Percentiles rank a stretch among this genome's conserved stretches.
Evolutionary conservation across 805 yeast genomes (phyloP).

Genomic region (Hanseniaspora mollemarum): DNA sequence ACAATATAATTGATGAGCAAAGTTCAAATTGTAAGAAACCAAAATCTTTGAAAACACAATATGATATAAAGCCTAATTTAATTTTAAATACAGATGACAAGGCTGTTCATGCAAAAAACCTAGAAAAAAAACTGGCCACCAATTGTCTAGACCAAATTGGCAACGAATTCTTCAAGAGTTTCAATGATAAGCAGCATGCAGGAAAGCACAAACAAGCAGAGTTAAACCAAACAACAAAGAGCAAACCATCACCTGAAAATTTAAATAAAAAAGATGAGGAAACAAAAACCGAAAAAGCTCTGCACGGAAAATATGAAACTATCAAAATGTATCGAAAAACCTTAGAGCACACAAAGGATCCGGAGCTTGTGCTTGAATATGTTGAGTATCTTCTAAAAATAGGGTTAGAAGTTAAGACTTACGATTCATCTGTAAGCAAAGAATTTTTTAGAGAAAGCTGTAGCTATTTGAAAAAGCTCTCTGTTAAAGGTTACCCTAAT

Average conservation of each 20-base stretch:
- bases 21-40: background rate
- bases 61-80: too few species aligned
- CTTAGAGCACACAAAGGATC: slow-evolving; percentile 58
- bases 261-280: background rate
- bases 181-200: background rate
- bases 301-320: slow-evolving; percentile 29
- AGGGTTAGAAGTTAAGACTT: slow-evolving; percentile 44
- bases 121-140: too few species aligned
- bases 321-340: slow-evolving; percentile 45
- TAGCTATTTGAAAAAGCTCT: slow-evolving; percentile 52
- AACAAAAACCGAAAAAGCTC: background rate
- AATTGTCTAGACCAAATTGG: too few species aligned
- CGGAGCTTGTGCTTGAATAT: slow-evolving; percentile 74
- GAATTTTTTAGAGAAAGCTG: slow-evolving; percentile 69
- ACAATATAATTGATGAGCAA: too few species aligned
- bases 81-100: too few species aligned
- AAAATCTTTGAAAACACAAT: too few species aligned
- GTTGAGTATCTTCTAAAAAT: slow-evolving; percentile 85
- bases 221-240: too few species aligned
- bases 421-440: slow-evolving; percentile 29
- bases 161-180: too few species aligned
- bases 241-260: background rate
- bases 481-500: slow-evolving; percentile 73
- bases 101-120: too few species aligned
- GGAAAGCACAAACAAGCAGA: background rate